Percentiles rank a stretch among this genome's conserved stretches.
Conservation (phyloP, 441 rosid genomes). For the Manihot esculenta region DNA sequence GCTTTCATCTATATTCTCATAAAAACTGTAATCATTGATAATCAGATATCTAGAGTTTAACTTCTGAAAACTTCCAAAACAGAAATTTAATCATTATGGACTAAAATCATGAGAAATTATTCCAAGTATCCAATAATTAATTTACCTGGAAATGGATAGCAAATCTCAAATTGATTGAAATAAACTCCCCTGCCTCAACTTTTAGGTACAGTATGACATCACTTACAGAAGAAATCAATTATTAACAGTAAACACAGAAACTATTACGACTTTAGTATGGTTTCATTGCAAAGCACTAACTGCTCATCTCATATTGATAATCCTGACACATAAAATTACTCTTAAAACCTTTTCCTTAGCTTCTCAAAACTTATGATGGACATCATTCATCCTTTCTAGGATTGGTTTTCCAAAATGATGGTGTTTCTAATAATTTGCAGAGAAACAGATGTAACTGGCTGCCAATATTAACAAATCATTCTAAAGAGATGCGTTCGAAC, state of each 20-base stretch:
- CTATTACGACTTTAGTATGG: not conserved
- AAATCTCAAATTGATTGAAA: not conserved
- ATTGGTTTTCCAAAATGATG: not conserved
- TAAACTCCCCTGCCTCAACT: not conserved
- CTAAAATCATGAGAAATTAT: not conserved
- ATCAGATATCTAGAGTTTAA: too few relatives aligned
- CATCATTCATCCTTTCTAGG: not conserved
- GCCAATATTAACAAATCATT: not conserved
- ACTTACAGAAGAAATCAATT: not conserved
- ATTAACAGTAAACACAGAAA: not conserved
- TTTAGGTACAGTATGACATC: not conserved
- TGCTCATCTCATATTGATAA: not conserved
- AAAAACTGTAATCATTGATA: not conserved
- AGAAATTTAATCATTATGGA: not conserved
- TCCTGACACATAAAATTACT: conserved; percentile 4
- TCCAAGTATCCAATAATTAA: not conserved
- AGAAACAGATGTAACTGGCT: not conserved
- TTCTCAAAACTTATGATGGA: not conserved
- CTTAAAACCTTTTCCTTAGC: not conserved
- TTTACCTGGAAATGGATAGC: not conserved
- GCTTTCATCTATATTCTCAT: not conserved
- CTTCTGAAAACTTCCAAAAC: not conserved
- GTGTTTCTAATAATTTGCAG: not conserved
- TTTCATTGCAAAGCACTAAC: not conserved
- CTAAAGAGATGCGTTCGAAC: not conserved